phyloP scores from a whole-genome alignment of 495 filamentous ascomycete genomes.

The Glutinoglossum americanum region DNA sequence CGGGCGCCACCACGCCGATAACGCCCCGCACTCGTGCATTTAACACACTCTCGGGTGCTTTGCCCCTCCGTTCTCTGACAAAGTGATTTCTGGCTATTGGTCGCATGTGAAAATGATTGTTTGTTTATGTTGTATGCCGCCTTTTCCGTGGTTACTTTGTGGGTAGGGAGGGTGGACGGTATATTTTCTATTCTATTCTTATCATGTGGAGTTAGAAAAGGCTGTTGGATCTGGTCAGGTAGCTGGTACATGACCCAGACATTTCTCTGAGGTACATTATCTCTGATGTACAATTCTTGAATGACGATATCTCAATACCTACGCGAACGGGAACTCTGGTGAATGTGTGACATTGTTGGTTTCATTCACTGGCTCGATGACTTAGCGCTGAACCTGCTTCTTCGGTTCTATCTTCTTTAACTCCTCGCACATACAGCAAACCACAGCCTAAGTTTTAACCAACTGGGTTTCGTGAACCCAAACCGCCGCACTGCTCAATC shows the following conservation, averaged over 20 bases:
- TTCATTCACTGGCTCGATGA: background rate
- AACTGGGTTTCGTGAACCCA: too few species aligned
- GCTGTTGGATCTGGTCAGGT: background rate
- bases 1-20: slow-evolving; percentile 10
- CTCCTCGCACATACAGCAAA: too few species aligned
- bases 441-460: too few species aligned
- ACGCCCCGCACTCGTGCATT: slow-evolving; percentile 23
- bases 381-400: too few species aligned
- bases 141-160: background rate
- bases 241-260: background rate
- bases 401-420: too few species aligned
- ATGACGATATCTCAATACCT: background rate
- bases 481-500: too few species aligned
- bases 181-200: background rate
- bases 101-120: background rate
- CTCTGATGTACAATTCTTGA: background rate
- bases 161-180: background rate
- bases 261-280: background rate
- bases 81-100: background rate
- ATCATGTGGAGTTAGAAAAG: background rate
- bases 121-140: background rate
- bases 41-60: slow-evolving; percentile 9
- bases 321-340: background rate
- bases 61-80: background rate
- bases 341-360: background rate